phyloP scores from a whole-genome alignment of 2,329 filamentous ascomycete genomes.

The Tolypocladium ovalisporum region DNA sequence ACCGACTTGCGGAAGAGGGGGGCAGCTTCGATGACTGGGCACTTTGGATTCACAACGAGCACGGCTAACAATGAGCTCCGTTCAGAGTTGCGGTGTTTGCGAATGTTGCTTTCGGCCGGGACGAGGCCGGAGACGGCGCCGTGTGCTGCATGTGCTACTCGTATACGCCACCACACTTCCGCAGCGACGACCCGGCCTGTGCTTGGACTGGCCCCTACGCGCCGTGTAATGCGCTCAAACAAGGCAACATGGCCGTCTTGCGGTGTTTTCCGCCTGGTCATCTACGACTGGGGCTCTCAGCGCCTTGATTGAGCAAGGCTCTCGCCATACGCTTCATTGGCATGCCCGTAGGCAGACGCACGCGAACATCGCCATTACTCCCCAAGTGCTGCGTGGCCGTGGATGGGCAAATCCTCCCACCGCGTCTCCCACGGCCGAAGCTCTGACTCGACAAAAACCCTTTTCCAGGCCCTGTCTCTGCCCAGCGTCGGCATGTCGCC shows the following conservation, averaged over 20 bases:
- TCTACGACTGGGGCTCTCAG: background rate
- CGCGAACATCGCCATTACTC: too few relatives aligned
- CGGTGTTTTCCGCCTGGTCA: background rate
- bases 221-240: too few relatives aligned
- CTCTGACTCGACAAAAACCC: background rate
- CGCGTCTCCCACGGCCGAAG: background rate
- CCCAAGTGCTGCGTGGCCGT: too few relatives aligned
- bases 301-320: background rate
- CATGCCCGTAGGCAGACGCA: background rate
- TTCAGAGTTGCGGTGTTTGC: background rate
- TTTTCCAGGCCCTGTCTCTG: background rate
- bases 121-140: background rate
- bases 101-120: background rate
- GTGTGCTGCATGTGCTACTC: background rate
- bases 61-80: background rate
- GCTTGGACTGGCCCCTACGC: background rate
- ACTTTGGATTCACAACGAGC: background rate
- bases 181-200: background rate
- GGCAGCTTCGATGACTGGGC: background rate
- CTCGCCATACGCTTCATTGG: background rate
- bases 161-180: background rate
- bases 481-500: background rate
- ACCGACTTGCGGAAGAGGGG: background rate
- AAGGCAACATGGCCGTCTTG: background rate
- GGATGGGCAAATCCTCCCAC: background rate